Evolutionary conservation across 1,284 basidiomycete species (phyloP), one percentile per base, ranked within the genome.

Genomic region (Xerocomus minutiporus): DNA sequence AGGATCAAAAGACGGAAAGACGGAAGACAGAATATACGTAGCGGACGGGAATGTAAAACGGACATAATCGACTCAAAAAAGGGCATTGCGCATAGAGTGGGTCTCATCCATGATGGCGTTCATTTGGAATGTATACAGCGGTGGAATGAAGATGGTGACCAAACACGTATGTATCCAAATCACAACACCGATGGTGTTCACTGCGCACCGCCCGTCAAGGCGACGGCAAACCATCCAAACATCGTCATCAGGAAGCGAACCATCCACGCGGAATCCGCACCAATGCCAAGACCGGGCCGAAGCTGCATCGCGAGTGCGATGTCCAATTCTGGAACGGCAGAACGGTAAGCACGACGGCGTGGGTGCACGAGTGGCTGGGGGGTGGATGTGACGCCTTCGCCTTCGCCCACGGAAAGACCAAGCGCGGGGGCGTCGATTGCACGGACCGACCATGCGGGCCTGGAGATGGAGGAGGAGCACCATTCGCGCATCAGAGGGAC

Each of bases 281-380:
- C 81, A 13, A 79, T 63, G 32, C 84, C 83, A 25, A 86, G 67
- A 2, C 84, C 83, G 8, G 84, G 84, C 25, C 83, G 75, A 43
- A 87, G 75, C 65, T 88, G 86, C 83, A 88, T 81, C 40, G 83
- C 84, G n/a, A 88, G 77, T 25, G 83, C 86, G 46, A 85, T 76
- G 61, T 88, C 86, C 34, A 88, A 64, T 54, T 74, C 59, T 67
- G 79, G 64, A 65, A 79, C 58, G 59, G 74, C 60, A 34, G 67
- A 65, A 46, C 67, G 68, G 52, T 72, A 68, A 42, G 67, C 66
- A 31, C 69, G 70, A 48, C 62, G 62, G 32, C 55, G 63, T 45
- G 61, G 53, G 38, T 60, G 57, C 29, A 63, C 35, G 42, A 60
- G 56, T 5, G 56, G 49, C 40, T 53, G 60, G 8, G 47, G 31